These are phyloP conservation scores for Seiridium unicorne DNA, from an alignment of 2,329 filamentous ascomycete species.

Conservation along the genomic window DNA sequence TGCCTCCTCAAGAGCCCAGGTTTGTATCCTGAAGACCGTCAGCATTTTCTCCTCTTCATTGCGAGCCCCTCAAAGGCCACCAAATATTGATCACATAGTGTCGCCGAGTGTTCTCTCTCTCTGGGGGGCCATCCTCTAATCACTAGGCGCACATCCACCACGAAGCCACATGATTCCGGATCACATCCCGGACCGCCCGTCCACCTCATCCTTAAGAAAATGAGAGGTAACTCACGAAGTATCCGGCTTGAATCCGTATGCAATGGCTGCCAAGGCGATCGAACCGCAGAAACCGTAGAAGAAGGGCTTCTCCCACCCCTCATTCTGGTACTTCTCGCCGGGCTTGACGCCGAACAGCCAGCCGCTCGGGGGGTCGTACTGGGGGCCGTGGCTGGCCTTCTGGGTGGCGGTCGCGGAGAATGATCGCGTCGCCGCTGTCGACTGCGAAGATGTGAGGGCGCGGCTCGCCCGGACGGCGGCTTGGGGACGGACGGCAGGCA, in stretches of 20 bases:
- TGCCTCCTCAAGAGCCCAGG: slow-evolving; percentile 97
- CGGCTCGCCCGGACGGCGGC: slow-evolving; percentile 26
- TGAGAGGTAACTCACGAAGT: slow-evolving; percentile 74
- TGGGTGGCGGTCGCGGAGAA: slow-evolving; percentile 45
- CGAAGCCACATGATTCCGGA: too few species aligned
- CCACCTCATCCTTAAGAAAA: slow-evolving; percentile 7
- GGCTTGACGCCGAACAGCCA: slow-evolving; percentile 95
- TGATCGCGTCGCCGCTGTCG: slow-evolving; percentile 25
- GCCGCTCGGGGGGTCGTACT: slow-evolving; percentile 86
- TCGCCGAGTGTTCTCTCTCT: too few species aligned
- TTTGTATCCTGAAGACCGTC: slow-evolving; percentile 76
- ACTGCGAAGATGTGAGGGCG: slow-evolving; percentile 14
- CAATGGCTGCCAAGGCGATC: slow-evolving; percentile 70
- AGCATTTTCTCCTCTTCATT: slow-evolving; percentile 16
- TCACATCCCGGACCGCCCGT: neutral
- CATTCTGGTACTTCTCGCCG: slow-evolving; percentile 91
- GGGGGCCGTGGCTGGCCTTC: slow-evolving; percentile 61
- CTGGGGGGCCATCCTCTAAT: too few species aligned
- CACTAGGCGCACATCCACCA: too few species aligned
- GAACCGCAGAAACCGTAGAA: slow-evolving; percentile 83
- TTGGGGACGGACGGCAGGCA: slow-evolving; percentile 27
- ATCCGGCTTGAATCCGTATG: slow-evolving; percentile 96
- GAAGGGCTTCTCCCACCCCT: slow-evolving; percentile 91
- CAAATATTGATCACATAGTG: too few species aligned
- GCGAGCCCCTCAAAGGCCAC: neutral